Evolutionary conservation across 192 early-diverging fungal genomes (phyloP), one percentile per base, ranked within the genome.

Genomic region (Coemansia sp.): DNA sequence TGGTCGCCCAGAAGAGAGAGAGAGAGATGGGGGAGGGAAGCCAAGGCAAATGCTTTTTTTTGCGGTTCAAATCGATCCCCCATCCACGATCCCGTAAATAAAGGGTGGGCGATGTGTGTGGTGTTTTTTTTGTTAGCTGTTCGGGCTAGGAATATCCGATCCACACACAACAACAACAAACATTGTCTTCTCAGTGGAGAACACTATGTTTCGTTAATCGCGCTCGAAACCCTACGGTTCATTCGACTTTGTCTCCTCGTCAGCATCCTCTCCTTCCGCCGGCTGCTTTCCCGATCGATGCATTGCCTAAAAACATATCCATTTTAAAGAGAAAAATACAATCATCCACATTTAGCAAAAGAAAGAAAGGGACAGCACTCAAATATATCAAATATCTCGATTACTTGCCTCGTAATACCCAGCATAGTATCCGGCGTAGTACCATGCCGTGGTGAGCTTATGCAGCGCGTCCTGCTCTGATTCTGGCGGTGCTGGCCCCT

Each of bases 381-480:
- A 16, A 46, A 46, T 46, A 46, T 1, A 46, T 46, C 5, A 14
- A 0, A 46, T 18, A 46, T 46, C 44, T 18, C 44, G 14, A 14
- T 46, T 61, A 2, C 67, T 82, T 83, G 78, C 89, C 71, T 90
- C 88, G 71, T 91, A 90, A 44, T 85, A 84, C 36, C 89, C 90
- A 46, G 89, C 87, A 63, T 92, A 92, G 67, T 90, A 92, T 18
- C 90, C 90, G 18, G 87, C 84, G 63, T 83, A 90, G 67, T 91
- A 92, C 89, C 89, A 92, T 8, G 90, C 86, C 88, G 88, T 92
- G 61, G 87, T 87, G 69, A 90, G 76, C 67, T 88, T 86, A 15
- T 79, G 63, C 20, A 92, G 70, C 7, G 85, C 86, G 11, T 89
- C 89, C 24, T 92, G 83, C 21, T 89, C 86, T 4, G 66, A 63